phyloP scores from a whole-genome alignment of 768 basidiomycete genomes.

The Boletus reticuloceps region DNA sequence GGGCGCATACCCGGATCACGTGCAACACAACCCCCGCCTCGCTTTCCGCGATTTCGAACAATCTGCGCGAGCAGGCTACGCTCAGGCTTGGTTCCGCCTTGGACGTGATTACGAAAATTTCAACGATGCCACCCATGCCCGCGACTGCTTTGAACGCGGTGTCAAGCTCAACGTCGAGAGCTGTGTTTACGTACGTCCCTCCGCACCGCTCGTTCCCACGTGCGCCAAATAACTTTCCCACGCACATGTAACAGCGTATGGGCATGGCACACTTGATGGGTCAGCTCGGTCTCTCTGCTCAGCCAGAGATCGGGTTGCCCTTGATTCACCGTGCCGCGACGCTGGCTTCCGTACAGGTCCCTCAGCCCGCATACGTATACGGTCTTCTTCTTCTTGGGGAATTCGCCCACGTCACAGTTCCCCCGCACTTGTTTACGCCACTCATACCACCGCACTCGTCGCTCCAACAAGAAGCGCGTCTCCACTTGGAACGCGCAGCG shows the following conservation, averaged over 20 bases:
- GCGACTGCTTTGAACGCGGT: slow-evolving; percentile 86
- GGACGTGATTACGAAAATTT: slow-evolving; percentile 92
- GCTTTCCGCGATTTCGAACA: slow-evolving; percentile 91
- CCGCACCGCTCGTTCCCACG: fast-evolving
- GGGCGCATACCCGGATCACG: slow-evolving; percentile 65
- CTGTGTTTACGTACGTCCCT: slow-evolving; percentile 41
- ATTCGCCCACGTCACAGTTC: slow-evolving; percentile 65
- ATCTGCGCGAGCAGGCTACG: slow-evolving; percentile 74
- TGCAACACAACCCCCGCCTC: slow-evolving; percentile 64
- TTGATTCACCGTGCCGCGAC: slow-evolving; percentile 78
- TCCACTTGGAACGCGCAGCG: slow-evolving; percentile 80
- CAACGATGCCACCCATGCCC: slow-evolving; percentile 68
- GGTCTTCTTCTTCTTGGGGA: slow-evolving; percentile 86
- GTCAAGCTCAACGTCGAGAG: slow-evolving; percentile 70
- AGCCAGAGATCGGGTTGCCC: slow-evolving; percentile 58
- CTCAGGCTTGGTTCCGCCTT: slow-evolving; percentile 86
- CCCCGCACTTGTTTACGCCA: slow-evolving; percentile 48
- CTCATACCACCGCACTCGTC: slow-evolving; percentile 51
- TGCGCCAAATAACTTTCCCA: slow-evolving; percentile 4
- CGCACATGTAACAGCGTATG: slow-evolving; percentile 56
- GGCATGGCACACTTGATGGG: slow-evolving; percentile 92
- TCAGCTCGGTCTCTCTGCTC: slow-evolving; percentile 66
- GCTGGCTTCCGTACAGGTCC: slow-evolving; percentile 67
- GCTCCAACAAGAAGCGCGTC: slow-evolving; percentile 59
- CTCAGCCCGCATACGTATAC: slow-evolving; percentile 87